Evolutionary conservation across 2,329 filamentous ascomycete genomes (phyloP).

Genomic region (Corinectria fuckeliana): DNA sequence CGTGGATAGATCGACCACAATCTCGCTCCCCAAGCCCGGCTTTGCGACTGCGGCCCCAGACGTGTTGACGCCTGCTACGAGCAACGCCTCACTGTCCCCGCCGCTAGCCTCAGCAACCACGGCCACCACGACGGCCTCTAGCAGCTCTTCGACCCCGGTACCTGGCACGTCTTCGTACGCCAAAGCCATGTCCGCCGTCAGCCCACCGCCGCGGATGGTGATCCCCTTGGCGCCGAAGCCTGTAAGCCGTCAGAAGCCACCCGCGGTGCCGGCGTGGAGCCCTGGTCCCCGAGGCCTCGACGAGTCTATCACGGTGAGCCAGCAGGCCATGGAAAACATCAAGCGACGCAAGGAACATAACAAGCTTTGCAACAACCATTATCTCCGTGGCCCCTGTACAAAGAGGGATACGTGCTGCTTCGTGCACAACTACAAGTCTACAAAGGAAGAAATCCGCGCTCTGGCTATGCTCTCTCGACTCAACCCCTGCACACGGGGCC

Average conservation of each 20-base stretch:
- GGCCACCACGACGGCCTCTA: not conserved
- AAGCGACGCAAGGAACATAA: constrained; percentile 61
- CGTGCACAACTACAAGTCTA: constrained; percentile 61
- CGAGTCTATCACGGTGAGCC: constrained; percentile 54
- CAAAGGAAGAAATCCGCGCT: constrained; percentile 60
- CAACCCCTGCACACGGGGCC: constrained; percentile 63
- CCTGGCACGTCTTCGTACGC: constrained; percentile 46
- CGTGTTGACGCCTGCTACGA: constrained; percentile 35
- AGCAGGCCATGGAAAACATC: constrained; percentile 56
- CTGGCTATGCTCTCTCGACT: constrained; percentile 62
- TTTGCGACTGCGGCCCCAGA: not conserved
- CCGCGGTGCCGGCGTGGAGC: constrained; percentile 53
- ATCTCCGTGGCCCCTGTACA: constrained; percentile 62
- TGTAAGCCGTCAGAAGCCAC: not conserved
- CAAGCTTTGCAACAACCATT: constrained; percentile 69
- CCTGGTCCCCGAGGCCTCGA: constrained; percentile 64
- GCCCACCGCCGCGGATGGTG: constrained; percentile 51
- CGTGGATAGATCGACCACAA: constrained; percentile 41
- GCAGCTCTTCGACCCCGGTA: not conserved
- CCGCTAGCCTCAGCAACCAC: constrained; percentile 14
- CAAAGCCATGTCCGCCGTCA: constrained; percentile 48
- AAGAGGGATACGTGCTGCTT: constrained; percentile 63
- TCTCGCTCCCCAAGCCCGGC: constrained; percentile 17
- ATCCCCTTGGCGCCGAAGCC: constrained; percentile 47
- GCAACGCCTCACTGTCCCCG: constrained; percentile 33